Conservation (phyloP, 2,329 filamentous ascomycete species). For the Cladophialophora chaetospira region DNA sequence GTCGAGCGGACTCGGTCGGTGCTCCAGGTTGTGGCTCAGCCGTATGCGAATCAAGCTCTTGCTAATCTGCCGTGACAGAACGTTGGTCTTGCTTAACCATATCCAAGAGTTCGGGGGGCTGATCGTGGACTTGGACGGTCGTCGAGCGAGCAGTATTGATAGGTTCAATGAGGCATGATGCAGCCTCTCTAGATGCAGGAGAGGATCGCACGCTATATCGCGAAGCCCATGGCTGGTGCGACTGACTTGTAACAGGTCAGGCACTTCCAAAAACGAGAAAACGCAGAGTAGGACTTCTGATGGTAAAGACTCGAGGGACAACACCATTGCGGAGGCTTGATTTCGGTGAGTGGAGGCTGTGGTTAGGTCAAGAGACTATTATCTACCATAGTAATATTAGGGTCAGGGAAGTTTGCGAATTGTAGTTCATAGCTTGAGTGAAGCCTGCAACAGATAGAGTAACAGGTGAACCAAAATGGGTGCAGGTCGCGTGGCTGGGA, state of each 20-base stretch:
- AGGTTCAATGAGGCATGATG: constrained; percentile 59
- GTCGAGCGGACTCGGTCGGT: constrained; percentile 60
- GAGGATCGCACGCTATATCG: constrained; percentile 63
- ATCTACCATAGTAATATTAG: neutral
- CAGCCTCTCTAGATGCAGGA: constrained; percentile 65
- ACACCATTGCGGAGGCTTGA: constrained; percentile 15
- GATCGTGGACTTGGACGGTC: constrained; percentile 60
- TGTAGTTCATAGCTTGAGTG: neutral
- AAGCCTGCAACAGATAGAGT: neutral
- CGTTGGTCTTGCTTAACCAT: constrained; percentile 66
- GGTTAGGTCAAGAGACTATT: too few relatives aligned
- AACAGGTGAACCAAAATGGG: neutral
- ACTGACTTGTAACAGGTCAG: constrained; percentile 48
- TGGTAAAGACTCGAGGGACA: constrained; percentile 36
- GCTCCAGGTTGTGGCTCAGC: constrained; percentile 62
- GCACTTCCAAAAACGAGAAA: constrained; percentile 48
- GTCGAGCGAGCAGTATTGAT: constrained; percentile 57
- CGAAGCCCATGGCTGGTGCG: constrained; percentile 62
- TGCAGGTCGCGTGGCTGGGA: neutral
- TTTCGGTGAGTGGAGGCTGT: too few relatives aligned
- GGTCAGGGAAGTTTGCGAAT: neutral
- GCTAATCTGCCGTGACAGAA: constrained; percentile 64
- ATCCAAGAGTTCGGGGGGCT: constrained; percentile 67
- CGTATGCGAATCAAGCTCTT: constrained; percentile 67
- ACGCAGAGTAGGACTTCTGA: constrained; percentile 50